Percentiles rank a stretch among this genome's conserved stretches.
These are phyloP conservation scores for Eucalyptus curtisii DNA, from an alignment of 345 rosid species.

Conservation along the genomic window DNA sequence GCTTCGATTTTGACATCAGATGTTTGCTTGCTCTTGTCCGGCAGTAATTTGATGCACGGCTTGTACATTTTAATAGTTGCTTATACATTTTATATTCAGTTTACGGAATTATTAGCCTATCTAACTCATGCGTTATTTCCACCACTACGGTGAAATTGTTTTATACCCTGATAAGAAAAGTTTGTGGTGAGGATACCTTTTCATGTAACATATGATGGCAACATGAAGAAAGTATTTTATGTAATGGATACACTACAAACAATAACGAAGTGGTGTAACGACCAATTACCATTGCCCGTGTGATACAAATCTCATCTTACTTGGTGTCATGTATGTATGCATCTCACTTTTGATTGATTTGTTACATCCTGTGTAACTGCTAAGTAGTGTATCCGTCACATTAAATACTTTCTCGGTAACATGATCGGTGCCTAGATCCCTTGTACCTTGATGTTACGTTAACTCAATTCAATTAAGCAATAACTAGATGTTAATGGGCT, in stretches of 20 bases:
- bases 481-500: constrained; percentile 50
- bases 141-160: not conserved
- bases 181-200: not conserved
- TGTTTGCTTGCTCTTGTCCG: not conserved
- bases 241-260: not conserved
- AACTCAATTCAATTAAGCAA: not conserved
- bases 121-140: not conserved
- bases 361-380: not conserved
- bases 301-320: not conserved
- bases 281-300: not conserved
- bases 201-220: not conserved
- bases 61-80: not conserved
- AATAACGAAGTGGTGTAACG: not conserved
- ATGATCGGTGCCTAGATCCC: not conserved
- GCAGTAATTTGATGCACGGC: not conserved
- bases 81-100: not conserved
- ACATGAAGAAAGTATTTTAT: not conserved
- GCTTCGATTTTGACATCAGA: not conserved
- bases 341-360: not conserved
- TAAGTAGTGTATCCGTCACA: not conserved
- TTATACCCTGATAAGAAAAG: not conserved
- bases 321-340: not conserved
- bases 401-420: not conserved
- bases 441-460: not conserved
- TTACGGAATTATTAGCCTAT: not conserved